These are phyloP conservation scores for Erysimum cheiranthoides DNA, from an alignment of 345 rosid species.

Conservation along the genomic window DNA sequence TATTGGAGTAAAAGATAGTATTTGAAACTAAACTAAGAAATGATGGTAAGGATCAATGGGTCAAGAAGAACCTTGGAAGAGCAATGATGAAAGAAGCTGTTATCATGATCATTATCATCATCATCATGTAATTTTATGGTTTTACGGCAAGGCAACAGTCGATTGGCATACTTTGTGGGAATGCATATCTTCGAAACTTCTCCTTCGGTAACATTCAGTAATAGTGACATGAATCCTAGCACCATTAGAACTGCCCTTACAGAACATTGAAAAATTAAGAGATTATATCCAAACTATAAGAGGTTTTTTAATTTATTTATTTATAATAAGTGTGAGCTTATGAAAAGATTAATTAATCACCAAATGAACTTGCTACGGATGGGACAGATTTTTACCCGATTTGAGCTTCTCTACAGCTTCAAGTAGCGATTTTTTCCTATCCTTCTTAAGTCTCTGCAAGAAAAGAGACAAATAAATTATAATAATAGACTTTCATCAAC, in stretches of 20 bases:
- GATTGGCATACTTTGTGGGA: slow-evolving; percentile 50
- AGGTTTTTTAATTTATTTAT: no score
- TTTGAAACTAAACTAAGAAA: not conserved
- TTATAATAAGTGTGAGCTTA: not conserved
- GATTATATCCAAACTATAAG: not conserved
- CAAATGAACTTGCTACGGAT: not conserved
- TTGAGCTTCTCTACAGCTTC: slow-evolving; percentile 78
- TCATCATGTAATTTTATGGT: slow-evolving; percentile 19
- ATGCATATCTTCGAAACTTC: slow-evolving; percentile 66
- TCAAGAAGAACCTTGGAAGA: slow-evolving; percentile 52
- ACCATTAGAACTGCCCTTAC: slow-evolving; percentile 61
- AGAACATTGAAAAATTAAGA: not conserved
- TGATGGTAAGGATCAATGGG: not conserved
- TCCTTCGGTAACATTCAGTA: slow-evolving; percentile 57
- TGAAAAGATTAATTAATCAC: not conserved
- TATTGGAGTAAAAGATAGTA: not conserved
- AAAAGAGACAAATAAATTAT: not conserved
- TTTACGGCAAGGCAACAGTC: slow-evolving; percentile 65
- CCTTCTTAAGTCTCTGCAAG: slow-evolving; percentile 68
- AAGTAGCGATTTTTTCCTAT: slow-evolving; percentile 56
- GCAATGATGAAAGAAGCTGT: slow-evolving; percentile 41
- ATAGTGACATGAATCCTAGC: slow-evolving; percentile 81
- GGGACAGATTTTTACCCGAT: slow-evolving; percentile 51
- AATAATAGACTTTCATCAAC: not conserved
- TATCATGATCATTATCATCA: slow-evolving; percentile 17